A percentile compares a stretch with the other conserved stretches of the same genome.
phyloP scores from a whole-genome alignment of 805 yeast species.

The Starmerella kuoi region DNA sequence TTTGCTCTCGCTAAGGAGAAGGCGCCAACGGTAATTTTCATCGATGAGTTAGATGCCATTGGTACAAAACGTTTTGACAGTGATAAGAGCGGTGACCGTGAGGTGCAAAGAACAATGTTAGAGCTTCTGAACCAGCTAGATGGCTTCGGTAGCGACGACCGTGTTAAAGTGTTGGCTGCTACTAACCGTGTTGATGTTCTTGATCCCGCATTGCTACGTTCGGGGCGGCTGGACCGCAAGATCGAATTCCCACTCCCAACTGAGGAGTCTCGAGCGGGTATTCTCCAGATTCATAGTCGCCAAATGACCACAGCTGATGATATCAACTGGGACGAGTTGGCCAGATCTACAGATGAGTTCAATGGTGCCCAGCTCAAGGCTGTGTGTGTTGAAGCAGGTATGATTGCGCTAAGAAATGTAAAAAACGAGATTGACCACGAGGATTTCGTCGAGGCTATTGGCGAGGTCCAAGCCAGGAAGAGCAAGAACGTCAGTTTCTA shows the following conservation, averaged over 20 bases:
- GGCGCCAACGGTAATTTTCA: conserved; percentile 95
- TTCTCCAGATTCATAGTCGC: conserved; percentile 91
- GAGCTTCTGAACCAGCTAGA: conserved; percentile 93
- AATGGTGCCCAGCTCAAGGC: conserved; percentile 99
- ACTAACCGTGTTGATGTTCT: conserved; percentile 95
- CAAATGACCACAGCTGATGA: conserved; percentile 81
- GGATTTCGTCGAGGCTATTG: conserved; percentile 94
- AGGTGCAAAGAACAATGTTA: conserved; percentile 98
- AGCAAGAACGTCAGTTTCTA: conserved; percentile 90
- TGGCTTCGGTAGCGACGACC: conserved; percentile 94
- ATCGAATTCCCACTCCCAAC: conserved; percentile 96
- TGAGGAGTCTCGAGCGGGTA: conserved; percentile 95
- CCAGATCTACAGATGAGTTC: conserved; percentile 95
- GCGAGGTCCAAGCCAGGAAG: conserved; percentile 97
- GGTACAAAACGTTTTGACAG: conserved; percentile 98
- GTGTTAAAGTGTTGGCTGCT: conserved; percentile 95
- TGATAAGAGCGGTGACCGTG: conserved; percentile 94
- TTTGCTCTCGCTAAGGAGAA: conserved; percentile 95
- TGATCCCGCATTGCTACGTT: conserved; percentile 96
- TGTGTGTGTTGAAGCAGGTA: conserved; percentile 98
- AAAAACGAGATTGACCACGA: conserved; percentile 87
- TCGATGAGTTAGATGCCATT: conserved; percentile 96
- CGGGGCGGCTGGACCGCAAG: conserved; percentile 95
- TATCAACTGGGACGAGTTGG: conserved; percentile 96
- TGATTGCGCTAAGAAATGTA: conserved; percentile 96